Conservation (phyloP, 1,284 basidiomycete species). For the Leccinum subfulvum region DNA sequence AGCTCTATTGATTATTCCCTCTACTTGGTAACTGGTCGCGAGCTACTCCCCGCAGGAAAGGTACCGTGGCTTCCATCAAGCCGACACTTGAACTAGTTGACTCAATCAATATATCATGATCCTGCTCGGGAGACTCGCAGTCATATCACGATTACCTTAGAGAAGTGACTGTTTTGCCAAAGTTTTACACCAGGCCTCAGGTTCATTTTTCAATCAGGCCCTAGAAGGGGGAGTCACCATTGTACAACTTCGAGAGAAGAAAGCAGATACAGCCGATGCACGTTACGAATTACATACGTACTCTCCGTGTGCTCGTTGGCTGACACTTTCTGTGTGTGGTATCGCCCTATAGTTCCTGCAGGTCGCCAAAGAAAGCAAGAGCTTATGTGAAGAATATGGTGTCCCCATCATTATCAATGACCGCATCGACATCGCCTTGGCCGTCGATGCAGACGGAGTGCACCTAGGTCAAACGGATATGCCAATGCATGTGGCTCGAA, state of each 20-base stretch:
- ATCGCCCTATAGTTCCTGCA: slow-evolving; percentile 66
- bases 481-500: slow-evolving; percentile 68
- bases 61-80: slow-evolving; percentile 38
- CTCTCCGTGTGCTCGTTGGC: neutral
- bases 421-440: slow-evolving; percentile 84
- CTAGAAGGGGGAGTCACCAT: slow-evolving; percentile 85
- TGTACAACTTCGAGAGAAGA: slow-evolving; percentile 89
- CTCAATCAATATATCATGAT: neutral
- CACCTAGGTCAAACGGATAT: slow-evolving; percentile 94
- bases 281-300: slow-evolving; percentile 17
- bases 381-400: slow-evolving; percentile 75
- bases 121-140: neutral
- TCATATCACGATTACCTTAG: slow-evolving; percentile 73
- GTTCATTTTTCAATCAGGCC: slow-evolving; percentile 45
- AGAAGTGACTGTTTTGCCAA: slow-evolving; percentile 47
- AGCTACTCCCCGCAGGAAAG: slow-evolving; percentile 78
- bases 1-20: slow-evolving; percentile 66
- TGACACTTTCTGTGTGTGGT: neutral
- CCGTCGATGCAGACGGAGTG: slow-evolving; percentile 75
- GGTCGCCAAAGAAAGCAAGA: slow-evolving; percentile 71
- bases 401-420: slow-evolving; percentile 93
- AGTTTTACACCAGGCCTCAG: neutral
- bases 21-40: slow-evolving; percentile 85
- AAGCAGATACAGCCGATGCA: slow-evolving; percentile 75
- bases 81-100: neutral